Evolutionary conservation across 116 monocot species (phyloP), one percentile per base, ranked within the genome.

Genomic region (Trichopus zeylanicus): DNA sequence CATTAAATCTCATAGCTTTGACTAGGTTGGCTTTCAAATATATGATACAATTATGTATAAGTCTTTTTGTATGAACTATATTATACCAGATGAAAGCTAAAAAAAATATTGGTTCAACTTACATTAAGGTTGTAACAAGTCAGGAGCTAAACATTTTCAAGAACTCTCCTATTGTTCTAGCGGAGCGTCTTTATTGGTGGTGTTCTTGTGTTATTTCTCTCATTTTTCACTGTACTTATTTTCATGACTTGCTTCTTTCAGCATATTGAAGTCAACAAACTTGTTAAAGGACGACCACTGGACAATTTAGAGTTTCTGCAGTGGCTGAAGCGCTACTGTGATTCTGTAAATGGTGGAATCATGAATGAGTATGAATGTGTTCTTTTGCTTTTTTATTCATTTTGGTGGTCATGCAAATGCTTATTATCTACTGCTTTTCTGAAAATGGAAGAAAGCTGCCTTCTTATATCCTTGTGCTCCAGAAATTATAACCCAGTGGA

Each of bases 251-350:
- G 13, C n/a, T 1, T 42, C 42, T 42, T 42, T 42, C 42, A 86
- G 86, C 81, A 86, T 72, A 75, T 86, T 55, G 95, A 90, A 49
- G 95, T 95, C 57, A 95, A 84, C 74, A 95, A 77, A 67, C 79
- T 95, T 55, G 83, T 95, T 18, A 95, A 90, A 78, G 95, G 90
- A 55, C 78, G 90, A 31, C 95, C 95, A 27, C 48, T 89, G 39
- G 95, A 95, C 59, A 95, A 95, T 70, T 66, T 95, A 56, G 95
- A 95, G 58, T 95, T 95, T 51, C 60, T 95, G 29, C 95, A 95
- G 66, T 95, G 95, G 95, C 73, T 95, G 66, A 95, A 95, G 57
- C 81, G 81, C 5, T 95, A 95, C 38, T 95, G 90, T 68, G 83
- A 95, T 59, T 90, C 89, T 39, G 76, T 90, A 38, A 86, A 86